Percentiles rank a stretch among this genome's conserved stretches.
phyloP scores from a whole-genome alignment of 164 flowering plant species.

The Chloranthus sessilifolius region DNA sequence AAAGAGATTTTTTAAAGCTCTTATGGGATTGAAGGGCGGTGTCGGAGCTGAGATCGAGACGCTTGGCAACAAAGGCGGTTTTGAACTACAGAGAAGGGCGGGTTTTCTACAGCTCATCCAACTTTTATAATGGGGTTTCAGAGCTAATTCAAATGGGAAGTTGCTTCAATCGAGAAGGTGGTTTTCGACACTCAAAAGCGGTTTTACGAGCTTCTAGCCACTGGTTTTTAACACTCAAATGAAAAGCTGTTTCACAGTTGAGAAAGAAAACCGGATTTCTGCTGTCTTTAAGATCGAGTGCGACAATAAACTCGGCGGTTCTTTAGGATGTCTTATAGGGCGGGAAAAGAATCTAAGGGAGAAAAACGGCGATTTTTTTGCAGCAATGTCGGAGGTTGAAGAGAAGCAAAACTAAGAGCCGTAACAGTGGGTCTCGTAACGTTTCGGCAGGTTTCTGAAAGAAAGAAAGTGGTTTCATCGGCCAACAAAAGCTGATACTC shows the following conservation, averaged over 20 bases:
- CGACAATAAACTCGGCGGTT: background rate
- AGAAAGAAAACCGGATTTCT: conserved; percentile 1
- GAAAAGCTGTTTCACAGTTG: conserved; percentile 1
- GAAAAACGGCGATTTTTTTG: conserved; percentile 6
- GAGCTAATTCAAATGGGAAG: no score
- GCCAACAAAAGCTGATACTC: conserved; percentile 6
- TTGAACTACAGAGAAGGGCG: no score
- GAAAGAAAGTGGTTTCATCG: background rate
- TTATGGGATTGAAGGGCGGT: no score
- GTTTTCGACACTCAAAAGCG: conserved; percentile 1
- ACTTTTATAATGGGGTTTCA: no score
- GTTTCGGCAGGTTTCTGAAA: background rate
- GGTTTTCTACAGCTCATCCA: no score
- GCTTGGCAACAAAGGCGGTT: no score
- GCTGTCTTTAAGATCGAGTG: background rate
- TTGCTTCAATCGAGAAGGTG: no score
- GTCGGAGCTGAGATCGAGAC: no score
- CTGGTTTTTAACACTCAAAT: no score
- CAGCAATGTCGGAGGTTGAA: background rate
- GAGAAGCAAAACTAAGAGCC: background rate
- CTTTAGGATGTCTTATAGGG: conserved; percentile 1
- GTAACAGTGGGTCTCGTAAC: background rate
- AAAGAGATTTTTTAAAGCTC: no score
- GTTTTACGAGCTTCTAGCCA: background rate
- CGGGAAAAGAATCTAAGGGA: conserved; percentile 4